phyloP scores from a whole-genome alignment of 495 filamentous ascomycete species.

The Tuber aestivum region DNA sequence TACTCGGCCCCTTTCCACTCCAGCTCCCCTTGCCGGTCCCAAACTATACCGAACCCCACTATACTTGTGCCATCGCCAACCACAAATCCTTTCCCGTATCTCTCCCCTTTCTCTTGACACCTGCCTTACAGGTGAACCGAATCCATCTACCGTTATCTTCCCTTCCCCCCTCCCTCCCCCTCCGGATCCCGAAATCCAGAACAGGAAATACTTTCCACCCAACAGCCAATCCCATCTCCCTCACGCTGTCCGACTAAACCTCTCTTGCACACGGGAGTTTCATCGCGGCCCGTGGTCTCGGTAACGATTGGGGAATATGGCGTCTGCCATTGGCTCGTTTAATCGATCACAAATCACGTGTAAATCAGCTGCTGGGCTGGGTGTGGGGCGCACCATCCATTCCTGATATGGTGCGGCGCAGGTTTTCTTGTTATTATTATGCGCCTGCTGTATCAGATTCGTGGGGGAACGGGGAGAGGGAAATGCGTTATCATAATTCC shows the following conservation, averaged over 20 bases:
- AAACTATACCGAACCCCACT: background rate
- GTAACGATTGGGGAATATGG: background rate
- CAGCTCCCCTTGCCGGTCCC: background rate
- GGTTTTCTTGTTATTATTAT: background rate
- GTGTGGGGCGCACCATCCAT: background rate
- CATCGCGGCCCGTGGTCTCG: background rate
- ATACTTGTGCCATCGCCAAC: background rate
- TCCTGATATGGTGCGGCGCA: background rate
- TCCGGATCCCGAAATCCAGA: background rate
- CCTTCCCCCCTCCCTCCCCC: background rate
- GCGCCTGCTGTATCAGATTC: background rate
- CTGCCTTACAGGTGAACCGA: background rate
- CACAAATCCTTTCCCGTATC: background rate
- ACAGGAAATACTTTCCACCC: background rate
- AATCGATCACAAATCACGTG: slow-evolving; percentile 2
- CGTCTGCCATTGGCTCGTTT: background rate
- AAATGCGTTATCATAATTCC: background rate
- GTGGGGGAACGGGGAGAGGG: background rate
- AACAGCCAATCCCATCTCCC: background rate
- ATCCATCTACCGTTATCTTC: background rate
- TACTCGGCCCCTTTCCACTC: background rate
- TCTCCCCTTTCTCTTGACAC: background rate
- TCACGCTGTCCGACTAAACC: background rate
- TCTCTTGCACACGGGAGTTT: background rate
- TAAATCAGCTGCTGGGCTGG: background rate